Evolutionary conservation across 306 rosid genomes (phyloP), one percentile per base, ranked within the genome.

Genomic region (Pyrus pyrifolia): DNA sequence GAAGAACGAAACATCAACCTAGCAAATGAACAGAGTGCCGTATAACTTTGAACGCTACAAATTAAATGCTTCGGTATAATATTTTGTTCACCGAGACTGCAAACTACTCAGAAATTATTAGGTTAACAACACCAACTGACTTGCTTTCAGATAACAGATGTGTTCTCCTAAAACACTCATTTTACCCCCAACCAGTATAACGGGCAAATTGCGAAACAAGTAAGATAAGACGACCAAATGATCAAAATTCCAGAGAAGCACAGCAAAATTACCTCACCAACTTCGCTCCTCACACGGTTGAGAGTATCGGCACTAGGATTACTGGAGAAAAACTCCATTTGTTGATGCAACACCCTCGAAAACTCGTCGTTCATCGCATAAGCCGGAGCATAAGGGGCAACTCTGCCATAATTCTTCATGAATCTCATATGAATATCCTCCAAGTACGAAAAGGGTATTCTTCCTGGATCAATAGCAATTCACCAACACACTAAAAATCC

Each of bases 341-440:
- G 99, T 75, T 92, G 99, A 83, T 96, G 99, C 80, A 96, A 81
- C 65, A 96, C 99, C 83, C 99, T 89, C 53, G 99, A 96, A 81
- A 96, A 96, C 71, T 96, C 99, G 40, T 96, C 99, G 64, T 96
- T 96, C 99, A 96, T 96, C 44, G 99, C 96, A 88, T 96, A 96
- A 35, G 99, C 99, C 53, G 97, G 97, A 21, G 99, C 93, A 73
- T 86, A 85, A 23, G 79, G 80, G 30, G 97, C 99, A 76, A 96
- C 98, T 85, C 91, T 87, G 58, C 96, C 85, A 55, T 96, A 96
- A 84, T 96, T 96, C 81, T 96, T 96, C 98, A 96, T 96, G 82
- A 96, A 96, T 80, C 99, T 91, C 99, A 96, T 96, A 70, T 90
- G 97, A 76, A 91, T 77, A 81, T 96, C 99, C 85, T 96, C 99